Evolutionary conservation across 208 protist genomes (phyloP), one percentile per base, ranked within the genome.

Genomic region (Wallacemonas sp.): DNA sequence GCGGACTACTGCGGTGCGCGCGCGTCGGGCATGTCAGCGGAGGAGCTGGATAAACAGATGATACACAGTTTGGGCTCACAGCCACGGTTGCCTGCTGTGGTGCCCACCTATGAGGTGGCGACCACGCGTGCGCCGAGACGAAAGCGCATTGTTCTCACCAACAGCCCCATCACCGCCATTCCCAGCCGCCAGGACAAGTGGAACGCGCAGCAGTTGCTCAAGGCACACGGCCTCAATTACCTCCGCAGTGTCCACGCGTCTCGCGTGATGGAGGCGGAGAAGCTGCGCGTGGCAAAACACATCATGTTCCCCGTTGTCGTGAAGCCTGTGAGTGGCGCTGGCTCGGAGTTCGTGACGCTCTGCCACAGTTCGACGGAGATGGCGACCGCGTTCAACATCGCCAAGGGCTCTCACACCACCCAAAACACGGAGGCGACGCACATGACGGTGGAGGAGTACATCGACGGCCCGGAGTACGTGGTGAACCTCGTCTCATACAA

Each of bases 381-480:
- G 33, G n/a, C 33, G 4, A 66, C 68, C 12, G 82, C 85, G 0
- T 93, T 93, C 61, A 30, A 36, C 26, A 61, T 93, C 32, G 72
- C 70, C 34, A 29, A 70, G 29, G 66, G 57, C 5, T 57, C 82
- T 47, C 55, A 60, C 17, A 92, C 85, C 16, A 85, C 78, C 9
- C 78, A 85, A 57, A 29, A 68, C 38, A 84, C 85, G 16, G 70
- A 82, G 11, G 80, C 85, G 9, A 65, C 46, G 14, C 68, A 78
- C 67, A 82, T 96, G 68, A 66, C 90, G 0, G 63, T 96, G 2
- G 83, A 96, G 71, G 90, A 96, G 74, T 96, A 94, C 80, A 91
- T 96, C 57, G 85, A 90, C 12, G 90, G 90, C 8, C 68, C 62
- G 2, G 90, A 96, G 68, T 96, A 96, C 65, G 85, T 96, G 21